Conservation (phyloP, 108 stramenopile species). For the Parmales sp. region DNA sequence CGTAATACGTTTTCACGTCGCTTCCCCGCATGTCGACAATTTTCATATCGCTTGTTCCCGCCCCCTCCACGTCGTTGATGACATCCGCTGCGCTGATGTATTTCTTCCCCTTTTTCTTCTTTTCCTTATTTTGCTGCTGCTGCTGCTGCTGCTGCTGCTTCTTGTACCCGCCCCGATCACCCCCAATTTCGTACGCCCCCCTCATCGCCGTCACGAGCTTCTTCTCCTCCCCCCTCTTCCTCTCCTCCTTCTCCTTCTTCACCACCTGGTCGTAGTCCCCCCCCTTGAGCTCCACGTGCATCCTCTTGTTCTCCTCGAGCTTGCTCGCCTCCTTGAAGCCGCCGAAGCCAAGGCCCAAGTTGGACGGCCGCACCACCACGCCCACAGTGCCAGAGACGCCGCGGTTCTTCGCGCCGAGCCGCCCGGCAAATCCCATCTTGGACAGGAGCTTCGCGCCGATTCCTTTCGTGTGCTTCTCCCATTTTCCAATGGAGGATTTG, state of each 20-base stretch:
- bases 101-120: slow-evolving; percentile 21
- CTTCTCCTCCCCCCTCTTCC: not conserved
- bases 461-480: slow-evolving; percentile 94
- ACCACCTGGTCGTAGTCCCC: slow-evolving; percentile 2
- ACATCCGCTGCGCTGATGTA: slow-evolving; percentile 38
- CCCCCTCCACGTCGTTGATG: slow-evolving; percentile 26
- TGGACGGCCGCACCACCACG: slow-evolving; percentile 75
- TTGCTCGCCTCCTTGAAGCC: slow-evolving; percentile 67
- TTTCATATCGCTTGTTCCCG: slow-evolving; percentile 19
- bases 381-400: slow-evolving; percentile 80
- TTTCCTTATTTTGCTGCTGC: slow-evolving; percentile 23
- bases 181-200: slow-evolving; percentile 42
- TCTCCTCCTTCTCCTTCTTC: not conserved
- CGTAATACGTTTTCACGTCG: not conserved
- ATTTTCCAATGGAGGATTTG: slow-evolving; percentile 56
- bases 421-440: slow-evolving; percentile 83
- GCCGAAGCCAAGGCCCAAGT: slow-evolving; percentile 78
- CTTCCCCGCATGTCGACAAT: slow-evolving; percentile 75
- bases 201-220: slow-evolving; percentile 50
- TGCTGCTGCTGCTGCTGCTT: slow-evolving; percentile 7
- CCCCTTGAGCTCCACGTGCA: slow-evolving; percentile 54
- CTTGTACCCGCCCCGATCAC: slow-evolving; percentile 33
- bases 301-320: slow-evolving; percentile 56
- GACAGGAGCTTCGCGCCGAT: slow-evolving; percentile 76
- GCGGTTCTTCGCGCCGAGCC: slow-evolving; percentile 59